Evolutionary conservation across 2,329 filamentous ascomycete species (phyloP), one percentile per base, ranked within the genome.

Genomic region (Monilinia fructicola): DNA sequence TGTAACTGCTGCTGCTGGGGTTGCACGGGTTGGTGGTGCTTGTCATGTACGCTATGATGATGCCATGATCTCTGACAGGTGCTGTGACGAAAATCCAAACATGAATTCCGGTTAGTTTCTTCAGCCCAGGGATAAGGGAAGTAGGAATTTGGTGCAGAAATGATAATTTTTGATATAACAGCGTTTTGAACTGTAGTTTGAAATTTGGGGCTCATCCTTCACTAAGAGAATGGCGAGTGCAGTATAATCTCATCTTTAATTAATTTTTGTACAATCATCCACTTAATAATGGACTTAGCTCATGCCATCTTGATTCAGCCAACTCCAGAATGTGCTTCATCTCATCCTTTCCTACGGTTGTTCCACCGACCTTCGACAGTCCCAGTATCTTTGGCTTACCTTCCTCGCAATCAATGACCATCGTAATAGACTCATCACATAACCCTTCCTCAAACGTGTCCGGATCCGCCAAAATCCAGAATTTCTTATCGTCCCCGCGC

Each of bases 361-460:
- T 85, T 9, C 94, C 95, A 14, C 95, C 95, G 70, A 84, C 87
- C 82, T 97, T 98, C 73, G 95, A 92, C 69, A 98, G 83, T 60
- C 84, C 86, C 71, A 92, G 72, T 23, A 96, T 81, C 72, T 83
- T 84, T 3, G 82, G 83, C n/a, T 76, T 73, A 70, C 69, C 66
- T 16, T 76, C 79, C 67, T 44, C 70, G 75, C 80, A 81, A 75
- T 94, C 90, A n/a, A 97, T 86, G 59, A 95, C 88, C 44, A 97
- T 80, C 3, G 89, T 93, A n/a, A 95, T 81, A n/a, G 79, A 84
- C 82, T 99, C 95, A 69, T 88, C 83, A 75, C 92, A 96, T 54
- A 96, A 79, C 11, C 85, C 86, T 80, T 98, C 95, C 80, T 99
- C 95, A 72, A 96, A 89, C 28, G 87, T 86, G 79, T 99, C 95